phyloP scores from a whole-genome alignment of 2,329 filamentous ascomycete genomes.

The Trichoderma sp. region DNA sequence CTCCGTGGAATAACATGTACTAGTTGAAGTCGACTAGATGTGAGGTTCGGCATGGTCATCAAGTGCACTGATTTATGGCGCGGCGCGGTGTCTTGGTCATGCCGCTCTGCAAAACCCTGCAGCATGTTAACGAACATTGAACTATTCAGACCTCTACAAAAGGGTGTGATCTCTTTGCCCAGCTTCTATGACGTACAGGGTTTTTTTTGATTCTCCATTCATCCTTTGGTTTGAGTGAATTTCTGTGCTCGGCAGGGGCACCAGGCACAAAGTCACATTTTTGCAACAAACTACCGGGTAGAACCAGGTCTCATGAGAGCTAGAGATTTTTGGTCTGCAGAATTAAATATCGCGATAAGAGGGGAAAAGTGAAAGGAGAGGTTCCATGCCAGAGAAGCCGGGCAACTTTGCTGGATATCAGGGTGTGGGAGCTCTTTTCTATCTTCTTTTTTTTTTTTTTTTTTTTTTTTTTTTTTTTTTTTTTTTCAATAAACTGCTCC shows the following conservation, averaged over 20 bases:
- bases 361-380: background rate
- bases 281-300: background rate
- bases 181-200: slow-evolving; percentile 11
- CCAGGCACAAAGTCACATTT: background rate
- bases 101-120: background rate
- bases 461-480: background rate
- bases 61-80: background rate
- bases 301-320: slow-evolving; percentile 16
- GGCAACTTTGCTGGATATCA: slow-evolving; percentile 11
- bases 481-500: background rate
- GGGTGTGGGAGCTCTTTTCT: slow-evolving; percentile 5
- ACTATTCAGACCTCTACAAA: background rate
- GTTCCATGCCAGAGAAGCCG: background rate
- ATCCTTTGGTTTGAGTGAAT: slow-evolving; percentile 5
- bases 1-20: background rate
- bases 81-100: slow-evolving; percentile 7
- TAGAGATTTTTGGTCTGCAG: background rate
- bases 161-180: background rate
- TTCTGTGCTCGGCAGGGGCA: background rate
- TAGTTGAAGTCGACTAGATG: background rate
- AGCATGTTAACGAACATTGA: background rate
- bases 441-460: background rate
- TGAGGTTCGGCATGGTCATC: background rate
- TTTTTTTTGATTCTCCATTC: background rate
- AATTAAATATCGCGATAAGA: background rate